Conservation (phyloP, 2,329 filamentous ascomycete species). For the Botryotinia convoluta region DNA sequence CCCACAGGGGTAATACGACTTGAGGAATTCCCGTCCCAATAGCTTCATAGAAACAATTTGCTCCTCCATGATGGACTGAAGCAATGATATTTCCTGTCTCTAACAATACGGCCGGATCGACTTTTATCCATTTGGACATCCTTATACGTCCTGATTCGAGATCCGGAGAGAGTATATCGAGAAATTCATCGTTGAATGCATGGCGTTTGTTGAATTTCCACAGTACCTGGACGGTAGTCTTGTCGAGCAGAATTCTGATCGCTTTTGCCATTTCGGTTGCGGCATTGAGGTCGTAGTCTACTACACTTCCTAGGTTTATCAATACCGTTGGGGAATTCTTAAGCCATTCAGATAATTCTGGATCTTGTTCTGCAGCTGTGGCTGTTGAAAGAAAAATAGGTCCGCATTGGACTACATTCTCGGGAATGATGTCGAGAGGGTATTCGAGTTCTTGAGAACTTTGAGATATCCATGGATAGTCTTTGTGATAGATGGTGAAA, state of each 20-base stretch:
- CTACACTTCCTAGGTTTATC: slow-evolving; percentile 45
- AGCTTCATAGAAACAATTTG: slow-evolving; percentile 44
- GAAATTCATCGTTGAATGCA: slow-evolving; percentile 1
- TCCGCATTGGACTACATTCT: slow-evolving; percentile 44
- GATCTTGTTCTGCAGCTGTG: slow-evolving; percentile 41
- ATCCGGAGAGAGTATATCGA: slow-evolving; percentile 17
- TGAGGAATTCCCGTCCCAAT: slow-evolving; percentile 45
- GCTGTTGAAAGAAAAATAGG: slow-evolving; percentile 43
- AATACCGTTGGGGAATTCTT: slow-evolving; percentile 43
- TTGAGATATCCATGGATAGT: slow-evolving; percentile 28
- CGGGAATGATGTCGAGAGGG: slow-evolving; percentile 40
- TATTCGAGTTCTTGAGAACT: slow-evolving; percentile 29
- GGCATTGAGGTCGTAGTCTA: slow-evolving; percentile 24
- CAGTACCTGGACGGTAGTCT: slow-evolving; percentile 33
- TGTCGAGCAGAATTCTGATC: slow-evolving; percentile 39
- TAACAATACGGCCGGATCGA: slow-evolving; percentile 32
- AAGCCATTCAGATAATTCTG: slow-evolving; percentile 44
- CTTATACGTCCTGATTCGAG: slow-evolving; percentile 19
- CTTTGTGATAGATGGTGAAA: slow-evolving; percentile 14
- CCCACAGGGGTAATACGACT: slow-evolving; percentile 46
- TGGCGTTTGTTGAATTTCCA: slow-evolving; percentile 37
- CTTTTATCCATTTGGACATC: slow-evolving; percentile 18
- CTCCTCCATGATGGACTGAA: slow-evolving; percentile 41
- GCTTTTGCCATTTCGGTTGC: slow-evolving; percentile 42
- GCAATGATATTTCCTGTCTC: slow-evolving; percentile 38